A percentile compares a stretch with the other conserved stretches of the same genome.
These are phyloP conservation scores for Salix exigua DNA, from an alignment of 345 rosid genomes.

Conservation along the genomic window DNA sequence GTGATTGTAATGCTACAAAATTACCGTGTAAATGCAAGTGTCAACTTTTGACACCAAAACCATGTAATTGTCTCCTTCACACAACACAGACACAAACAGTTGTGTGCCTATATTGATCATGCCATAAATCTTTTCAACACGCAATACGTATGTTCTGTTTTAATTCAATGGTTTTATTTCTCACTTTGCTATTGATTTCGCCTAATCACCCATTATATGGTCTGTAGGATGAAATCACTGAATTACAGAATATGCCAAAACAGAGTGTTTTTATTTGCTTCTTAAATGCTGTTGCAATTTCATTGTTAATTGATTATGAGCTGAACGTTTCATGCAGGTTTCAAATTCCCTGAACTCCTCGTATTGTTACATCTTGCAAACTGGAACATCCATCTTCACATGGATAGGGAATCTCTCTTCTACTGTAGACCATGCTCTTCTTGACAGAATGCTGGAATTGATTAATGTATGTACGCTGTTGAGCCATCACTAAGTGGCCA, in stretches of 20 bases:
- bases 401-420: slow-evolving; percentile 83
- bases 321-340: slow-evolving; percentile 42
- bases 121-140: neutral
- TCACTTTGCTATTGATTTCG: neutral
- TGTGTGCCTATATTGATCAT: neutral
- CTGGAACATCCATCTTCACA: slow-evolving; percentile 50
- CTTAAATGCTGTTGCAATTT: neutral
- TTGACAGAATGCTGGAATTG: slow-evolving; percentile 68
- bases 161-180: too few relatives aligned
- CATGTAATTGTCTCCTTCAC: neutral
- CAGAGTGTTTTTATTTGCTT: too few relatives aligned
- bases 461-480: slow-evolving; percentile 52
- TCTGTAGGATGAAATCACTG: neutral
- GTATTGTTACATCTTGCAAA: slow-evolving; percentile 68
- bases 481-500: slow-evolving; percentile 1
- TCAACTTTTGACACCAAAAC: neutral
- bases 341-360: slow-evolving; percentile 73
- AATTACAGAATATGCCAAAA: neutral
- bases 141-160: neutral
- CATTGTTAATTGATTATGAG: slow-evolving; percentile 12
- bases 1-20: neutral
- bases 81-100: neutral
- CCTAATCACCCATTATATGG: neutral
- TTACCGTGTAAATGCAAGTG: neutral
- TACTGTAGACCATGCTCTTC: slow-evolving; percentile 55